Evolutionary conservation across 1,139 yeast species (phyloP), one percentile per base, ranked within the genome.

Genomic region (Lodderomyces metapsilosis): DNA sequence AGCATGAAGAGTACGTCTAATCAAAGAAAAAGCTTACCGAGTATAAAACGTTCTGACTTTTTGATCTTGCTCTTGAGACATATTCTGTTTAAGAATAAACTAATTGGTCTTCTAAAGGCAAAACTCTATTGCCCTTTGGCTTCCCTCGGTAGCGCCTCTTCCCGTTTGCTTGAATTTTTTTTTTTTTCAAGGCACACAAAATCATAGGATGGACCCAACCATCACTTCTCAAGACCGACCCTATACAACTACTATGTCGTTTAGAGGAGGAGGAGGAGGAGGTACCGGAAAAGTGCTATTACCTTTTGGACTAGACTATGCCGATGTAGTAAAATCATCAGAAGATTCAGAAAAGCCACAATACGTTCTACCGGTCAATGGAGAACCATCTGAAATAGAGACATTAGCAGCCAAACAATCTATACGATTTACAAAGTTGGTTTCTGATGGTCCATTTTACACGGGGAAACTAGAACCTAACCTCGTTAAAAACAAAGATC

Each of bases 361-460:
- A 39, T 53, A 69, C 34, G 64, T 66, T 34, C 57, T 85, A 21
- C 96, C 96, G 0, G 77, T 87, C 1, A 85, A 84, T 59, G 85
- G 86, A 2, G 74, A 81, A 4, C 64, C 82, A 21, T 74, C 76
- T 3, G 65, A 66, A 6, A 52, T 57, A 24, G 96, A 89, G 57
- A 70, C 74, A 43, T 66, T 71, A n/a, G 68, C 78, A 8, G 84
- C 91, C 3, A 74, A 78, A 38, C 89, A 83, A 51, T 77, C 82
- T 44, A 73, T 84, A 25, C 75, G 80, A 43, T 74, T 86, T 47
- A 62, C 76, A 34, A 74, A 72, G 22, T 63, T 79, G 18, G 71
- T 88, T 57, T 72, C 75, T 38, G 88, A 85, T 46, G 91, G 96
- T 0, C 87, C 95, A 0, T 84, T 89, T 47, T 85, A 71, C 56